A percentile compares a stretch with the other conserved stretches of the same genome.
phyloP scores from a whole-genome alignment of 139 green algal species.

The Auxenochlorella pyrenoidosa region DNA sequence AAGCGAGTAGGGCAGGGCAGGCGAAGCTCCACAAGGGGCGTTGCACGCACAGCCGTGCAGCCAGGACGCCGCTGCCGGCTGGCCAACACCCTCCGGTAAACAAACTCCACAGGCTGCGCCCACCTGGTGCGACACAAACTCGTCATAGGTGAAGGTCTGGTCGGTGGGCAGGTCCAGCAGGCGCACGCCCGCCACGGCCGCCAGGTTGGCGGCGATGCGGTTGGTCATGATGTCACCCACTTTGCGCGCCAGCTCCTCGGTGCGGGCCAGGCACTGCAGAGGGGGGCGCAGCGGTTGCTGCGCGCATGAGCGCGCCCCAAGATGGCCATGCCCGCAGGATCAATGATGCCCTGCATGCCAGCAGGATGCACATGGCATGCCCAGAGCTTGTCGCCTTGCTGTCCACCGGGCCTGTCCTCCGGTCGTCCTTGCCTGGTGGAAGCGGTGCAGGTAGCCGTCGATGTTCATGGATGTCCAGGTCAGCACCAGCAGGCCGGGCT shows the following conservation, averaged over 20 bases:
- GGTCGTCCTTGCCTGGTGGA: slow-evolving; percentile 63
- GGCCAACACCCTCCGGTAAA: too few species aligned
- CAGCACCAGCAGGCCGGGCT: slow-evolving; percentile 77
- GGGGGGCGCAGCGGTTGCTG: too few species aligned
- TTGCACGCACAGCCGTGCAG: neutral
- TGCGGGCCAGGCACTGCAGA: slow-evolving; percentile 57
- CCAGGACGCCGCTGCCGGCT: too few species aligned
- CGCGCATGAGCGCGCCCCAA: too few species aligned
- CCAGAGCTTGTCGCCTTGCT: too few species aligned
- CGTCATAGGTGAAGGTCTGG: slow-evolving; percentile 86
- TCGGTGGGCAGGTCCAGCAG: slow-evolving; percentile 88
- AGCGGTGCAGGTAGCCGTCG: slow-evolving; percentile 90
- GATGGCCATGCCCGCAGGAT: too few species aligned
- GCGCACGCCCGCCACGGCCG: slow-evolving; percentile 67
- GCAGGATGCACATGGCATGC: too few species aligned
- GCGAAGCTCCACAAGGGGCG: too few species aligned
- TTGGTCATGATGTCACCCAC: slow-evolving; percentile 87
- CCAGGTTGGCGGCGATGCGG: slow-evolving; percentile 87
- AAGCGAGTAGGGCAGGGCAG: too few species aligned
- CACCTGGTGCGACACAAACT: slow-evolving; percentile 83
- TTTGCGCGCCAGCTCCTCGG: slow-evolving; percentile 91
- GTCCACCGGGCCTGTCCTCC: too few species aligned
- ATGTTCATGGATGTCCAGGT: slow-evolving; percentile 95
- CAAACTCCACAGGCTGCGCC: slow-evolving; percentile 38
- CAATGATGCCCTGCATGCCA: too few species aligned